These are phyloP conservation scores for Hortiboletus flavorubellus DNA, from an alignment of 768 basidiomycete genomes.

Conservation along the genomic window DNA sequence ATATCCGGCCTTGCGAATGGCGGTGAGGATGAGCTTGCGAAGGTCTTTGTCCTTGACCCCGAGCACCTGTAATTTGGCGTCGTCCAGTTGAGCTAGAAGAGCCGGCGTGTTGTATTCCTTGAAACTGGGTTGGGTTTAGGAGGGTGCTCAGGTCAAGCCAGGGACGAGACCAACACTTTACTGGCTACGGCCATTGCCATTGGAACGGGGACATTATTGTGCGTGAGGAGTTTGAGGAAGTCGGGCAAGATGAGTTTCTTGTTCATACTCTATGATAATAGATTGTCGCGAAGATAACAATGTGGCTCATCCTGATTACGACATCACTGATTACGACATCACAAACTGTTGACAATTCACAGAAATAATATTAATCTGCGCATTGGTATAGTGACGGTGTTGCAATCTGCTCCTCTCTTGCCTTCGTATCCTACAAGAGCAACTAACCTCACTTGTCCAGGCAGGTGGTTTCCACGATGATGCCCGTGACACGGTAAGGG, in stretches of 20 bases:
- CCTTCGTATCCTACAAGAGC: conserved; percentile 8
- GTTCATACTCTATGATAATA: conserved; percentile 9
- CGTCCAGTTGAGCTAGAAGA: conserved; percentile 54
- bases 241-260: conserved; percentile 57
- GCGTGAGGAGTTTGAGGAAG: conserved; percentile 65
- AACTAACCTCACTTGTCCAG: conserved; percentile 50
- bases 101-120: conserved; percentile 63
- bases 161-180: conserved; percentile 52
- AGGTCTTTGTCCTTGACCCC: conserved; percentile 66
- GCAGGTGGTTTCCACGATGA: conserved; percentile 85
- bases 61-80: conserved; percentile 52
- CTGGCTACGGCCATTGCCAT: conserved; percentile 69
- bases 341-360: conserved; percentile 3
- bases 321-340: too few relatives aligned
- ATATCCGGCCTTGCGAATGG: conserved; percentile 66
- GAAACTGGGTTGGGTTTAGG: conserved; percentile 48
- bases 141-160: background rate
- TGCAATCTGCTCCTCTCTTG: conserved; percentile 10
- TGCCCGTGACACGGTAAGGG: conserved; percentile 91
- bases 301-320: background rate
- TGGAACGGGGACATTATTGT: conserved; percentile 50
- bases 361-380: conserved; percentile 5
- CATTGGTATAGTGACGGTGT: conserved; percentile 21
- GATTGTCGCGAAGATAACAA: too few relatives aligned
- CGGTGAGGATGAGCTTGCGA: conserved; percentile 54